phyloP scores from a whole-genome alignment of 1,284 basidiomycete genomes.

The Pseudozyma hubeiensis region DNA sequence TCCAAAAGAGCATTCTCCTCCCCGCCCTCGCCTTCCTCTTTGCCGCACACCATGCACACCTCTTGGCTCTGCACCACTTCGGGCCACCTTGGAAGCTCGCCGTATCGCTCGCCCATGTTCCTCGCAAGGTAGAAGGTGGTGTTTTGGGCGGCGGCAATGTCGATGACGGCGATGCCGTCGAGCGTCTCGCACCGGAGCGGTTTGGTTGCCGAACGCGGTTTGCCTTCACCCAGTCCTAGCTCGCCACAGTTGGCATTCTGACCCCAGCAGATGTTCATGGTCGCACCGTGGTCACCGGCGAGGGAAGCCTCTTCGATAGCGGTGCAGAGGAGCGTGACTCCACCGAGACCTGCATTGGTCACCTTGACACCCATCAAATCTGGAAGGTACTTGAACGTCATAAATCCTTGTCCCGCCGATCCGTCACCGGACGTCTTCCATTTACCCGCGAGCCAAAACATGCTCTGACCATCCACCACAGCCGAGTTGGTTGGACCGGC shows the following conservation, averaged over 20 bases:
- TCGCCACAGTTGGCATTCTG: constrained; percentile 81
- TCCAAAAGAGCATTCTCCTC: constrained; percentile 60
- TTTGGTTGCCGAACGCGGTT: constrained; percentile 87
- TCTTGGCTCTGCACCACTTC: constrained; percentile 76
- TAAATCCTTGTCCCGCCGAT: constrained; percentile 66
- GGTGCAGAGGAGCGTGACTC: constrained; percentile 87
- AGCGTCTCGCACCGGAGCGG: constrained; percentile 80
- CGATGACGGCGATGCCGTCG: constrained; percentile 79
- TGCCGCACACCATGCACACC: constrained; percentile 78
- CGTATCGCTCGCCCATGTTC: constrained; percentile 73
- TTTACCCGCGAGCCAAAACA: constrained; percentile 77
- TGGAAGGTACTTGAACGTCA: constrained; percentile 57
- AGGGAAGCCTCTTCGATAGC: constrained; percentile 73
- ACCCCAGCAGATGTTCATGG: constrained; percentile 87
- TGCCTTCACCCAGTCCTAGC: constrained; percentile 81
- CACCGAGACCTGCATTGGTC: constrained; percentile 77
- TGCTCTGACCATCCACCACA: constrained; percentile 83
- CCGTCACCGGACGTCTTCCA: constrained; percentile 95
- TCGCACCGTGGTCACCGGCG: constrained; percentile 73
- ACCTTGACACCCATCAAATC: constrained; percentile 64
- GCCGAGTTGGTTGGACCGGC: constrained; percentile 86
- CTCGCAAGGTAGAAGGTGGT: constrained; percentile 79
- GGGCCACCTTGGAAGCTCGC: constrained; percentile 63
- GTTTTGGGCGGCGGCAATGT: constrained; percentile 84
- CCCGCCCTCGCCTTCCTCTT: constrained; percentile 74